phyloP scores from a whole-genome alignment of 2,329 filamentous ascomycete genomes.

The Geosmithia putterillii region DNA sequence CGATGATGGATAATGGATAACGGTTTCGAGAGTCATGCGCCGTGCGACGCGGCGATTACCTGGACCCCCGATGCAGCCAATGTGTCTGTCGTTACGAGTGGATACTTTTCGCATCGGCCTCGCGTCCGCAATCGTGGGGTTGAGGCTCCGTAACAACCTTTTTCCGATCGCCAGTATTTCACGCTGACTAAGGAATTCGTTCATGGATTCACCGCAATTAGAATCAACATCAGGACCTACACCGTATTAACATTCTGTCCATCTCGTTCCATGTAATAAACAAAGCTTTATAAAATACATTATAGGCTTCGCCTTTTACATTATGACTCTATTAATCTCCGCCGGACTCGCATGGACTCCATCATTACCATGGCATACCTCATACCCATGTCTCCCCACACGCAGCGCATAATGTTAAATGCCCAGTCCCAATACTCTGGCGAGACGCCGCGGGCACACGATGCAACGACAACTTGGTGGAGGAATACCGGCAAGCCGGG shows the following conservation, averaged over 20 bases:
- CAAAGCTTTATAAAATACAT: too few relatives aligned
- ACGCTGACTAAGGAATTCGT: background rate
- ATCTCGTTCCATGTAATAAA: background rate
- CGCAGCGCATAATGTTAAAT: conserved; percentile 29
- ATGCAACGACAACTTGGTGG: conserved; percentile 34
- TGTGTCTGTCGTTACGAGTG: background rate
- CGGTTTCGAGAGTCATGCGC: background rate
- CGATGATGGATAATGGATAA: background rate
- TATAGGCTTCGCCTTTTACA: background rate
- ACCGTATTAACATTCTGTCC: background rate
- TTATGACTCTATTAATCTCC: background rate
- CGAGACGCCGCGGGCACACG: conserved; percentile 32
- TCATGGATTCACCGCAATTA: background rate
- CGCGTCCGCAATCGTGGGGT: background rate
- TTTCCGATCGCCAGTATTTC: background rate
- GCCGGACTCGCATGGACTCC: conserved; percentile 22
- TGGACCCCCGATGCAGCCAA: background rate
- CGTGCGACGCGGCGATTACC: background rate
- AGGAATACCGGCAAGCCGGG: conserved; percentile 34
- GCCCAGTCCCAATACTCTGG: conserved; percentile 30
- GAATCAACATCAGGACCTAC: background rate
- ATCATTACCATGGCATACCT: conserved; percentile 31
- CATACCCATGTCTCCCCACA: conserved; percentile 40
- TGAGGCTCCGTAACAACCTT: background rate
- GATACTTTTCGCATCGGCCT: too few relatives aligned